phyloP scores from a whole-genome alignment of 441 rosid species.

The Gossypium schwendimanii region DNA sequence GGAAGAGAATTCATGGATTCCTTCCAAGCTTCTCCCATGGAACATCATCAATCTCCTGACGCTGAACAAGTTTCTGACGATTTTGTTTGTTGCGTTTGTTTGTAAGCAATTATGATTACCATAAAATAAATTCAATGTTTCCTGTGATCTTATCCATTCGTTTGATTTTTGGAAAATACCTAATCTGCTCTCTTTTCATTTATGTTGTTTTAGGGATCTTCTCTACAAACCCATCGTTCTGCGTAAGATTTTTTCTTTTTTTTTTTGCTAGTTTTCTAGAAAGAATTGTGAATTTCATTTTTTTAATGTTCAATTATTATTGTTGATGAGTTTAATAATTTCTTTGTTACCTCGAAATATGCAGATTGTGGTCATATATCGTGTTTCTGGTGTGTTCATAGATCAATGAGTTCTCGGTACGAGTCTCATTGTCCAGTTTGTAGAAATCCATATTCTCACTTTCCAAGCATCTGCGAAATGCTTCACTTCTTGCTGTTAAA shows the following conservation, averaged over 20 bases:
- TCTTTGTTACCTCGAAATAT: background rate
- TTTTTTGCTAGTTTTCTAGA: background rate
- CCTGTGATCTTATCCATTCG: background rate
- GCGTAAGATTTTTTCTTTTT: conserved; percentile 35
- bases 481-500: conserved; percentile 61
- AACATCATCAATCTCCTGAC: conserved; percentile 10
- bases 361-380: conserved; percentile 86
- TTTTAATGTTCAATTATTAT: background rate
- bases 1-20: conserved; percentile 1
- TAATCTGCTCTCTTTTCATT: background rate
- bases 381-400: conserved; percentile 87
- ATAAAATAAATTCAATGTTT: background rate
- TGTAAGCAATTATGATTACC: conserved; percentile 33
- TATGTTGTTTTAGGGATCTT: conserved; percentile 53
- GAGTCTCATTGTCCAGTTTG: conserved; percentile 65
- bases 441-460: conserved; percentile 53
- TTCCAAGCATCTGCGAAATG: conserved; percentile 50
- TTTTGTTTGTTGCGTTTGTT: conserved; percentile 64
- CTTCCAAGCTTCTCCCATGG: conserved; percentile 12
- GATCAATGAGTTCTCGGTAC: conserved; percentile 32
- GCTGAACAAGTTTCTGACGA: conserved; percentile 37
- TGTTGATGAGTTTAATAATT: background rate
- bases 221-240: conserved; percentile 73
- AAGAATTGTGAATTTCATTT: background rate
- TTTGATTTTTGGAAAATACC: background rate